phyloP scores from a whole-genome alignment of 1,139 yeast genomes.

The Pichia cactophila region DNA sequence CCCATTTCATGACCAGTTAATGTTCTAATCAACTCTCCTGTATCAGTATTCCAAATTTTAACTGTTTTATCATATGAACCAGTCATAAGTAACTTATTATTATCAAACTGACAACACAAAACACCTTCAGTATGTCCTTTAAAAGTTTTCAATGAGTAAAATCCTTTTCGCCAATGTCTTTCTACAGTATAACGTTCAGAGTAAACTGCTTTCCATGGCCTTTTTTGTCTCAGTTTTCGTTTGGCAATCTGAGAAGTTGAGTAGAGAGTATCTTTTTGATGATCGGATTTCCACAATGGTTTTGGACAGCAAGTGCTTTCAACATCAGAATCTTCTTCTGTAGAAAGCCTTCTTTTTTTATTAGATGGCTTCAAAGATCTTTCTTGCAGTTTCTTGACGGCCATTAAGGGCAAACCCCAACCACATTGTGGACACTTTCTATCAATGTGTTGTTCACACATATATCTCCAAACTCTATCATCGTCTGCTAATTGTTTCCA shows the following conservation, averaged over 20 bases:
- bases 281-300: conserved; percentile 17
- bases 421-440: conserved; percentile 97
- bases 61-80: conserved; percentile 89
- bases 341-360: conserved; percentile 28
- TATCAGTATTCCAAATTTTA: conserved; percentile 80
- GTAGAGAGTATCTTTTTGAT: conserved; percentile 24
- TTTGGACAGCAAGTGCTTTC: conserved; percentile 18
- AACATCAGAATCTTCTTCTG: conserved; percentile 11
- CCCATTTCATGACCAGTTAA: conserved; percentile 81
- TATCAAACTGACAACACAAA: conserved; percentile 73
- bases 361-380: conserved; percentile 8
- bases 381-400: conserved; percentile 65
- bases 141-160: conserved; percentile 56
- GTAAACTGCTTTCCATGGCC: conserved; percentile 96
- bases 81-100: conserved; percentile 68
- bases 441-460: conserved; percentile 98
- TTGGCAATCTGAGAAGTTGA: conserved; percentile 4
- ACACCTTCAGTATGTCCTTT: conserved; percentile 86
- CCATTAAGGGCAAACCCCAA: conserved; percentile 94
- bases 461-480: conserved; percentile 94
- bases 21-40: conserved; percentile 71
- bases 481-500: conserved; percentile 93
- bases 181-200: conserved; percentile 86
- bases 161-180: conserved; percentile 88
- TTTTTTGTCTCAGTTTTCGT: conserved; percentile 32